Evolutionary conservation across 1,284 basidiomycete species (phyloP), one percentile per base, ranked within the genome.

Genomic region (Ganoderma multipileum): DNA sequence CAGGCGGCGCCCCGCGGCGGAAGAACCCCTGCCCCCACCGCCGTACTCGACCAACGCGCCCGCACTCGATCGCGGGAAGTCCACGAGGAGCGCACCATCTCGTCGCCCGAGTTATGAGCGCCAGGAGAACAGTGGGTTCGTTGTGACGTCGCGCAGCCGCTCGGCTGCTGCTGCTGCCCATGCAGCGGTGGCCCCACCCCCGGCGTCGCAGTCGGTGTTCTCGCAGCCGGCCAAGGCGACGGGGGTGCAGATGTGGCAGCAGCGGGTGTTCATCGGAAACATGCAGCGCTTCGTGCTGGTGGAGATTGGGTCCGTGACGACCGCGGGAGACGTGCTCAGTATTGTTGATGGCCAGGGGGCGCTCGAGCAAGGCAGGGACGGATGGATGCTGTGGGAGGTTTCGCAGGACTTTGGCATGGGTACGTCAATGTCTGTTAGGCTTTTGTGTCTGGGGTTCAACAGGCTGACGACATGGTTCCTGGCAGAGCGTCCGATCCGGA

Each of bases 381-480:
- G 86, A 20, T 94, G 92, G 92, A 93, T 94, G 89, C 76, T 95
- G 52, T 95, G 86, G 79, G 93, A 95, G 79, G 80, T 93, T 61
- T 90, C 90, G 26, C 90, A 93, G 74, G 93, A 95, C 76, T 94
- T 94, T 77, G 93, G 92, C 71, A 92, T 95, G 91, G 92, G 93
- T 94, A 74, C 70, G 89, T 79, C 7, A 71, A n/a, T 30, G 3
- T 16, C n/a, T 36, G 41, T 72, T 61, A 41, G 38, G 30, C 41
- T 68, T 55, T 33, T 39, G 38, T 52, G 61, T 26, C 11, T 14
- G 63, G 26, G 9, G 23, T 9, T 57, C 20, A 33, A 20, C 54
- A n/a, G 2, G 55, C 64, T 64, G 61, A 64, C 54, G n/a, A 26
- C 44, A 60, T 12, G 30, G 5, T 36, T 67, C 61, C 2, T 70